A percentile compares a stretch with the other conserved stretches of the same genome.
phyloP scores from a whole-genome alignment of 2,329 filamentous ascomycete species.

The Scopulariopsis brevicaulis region DNA sequence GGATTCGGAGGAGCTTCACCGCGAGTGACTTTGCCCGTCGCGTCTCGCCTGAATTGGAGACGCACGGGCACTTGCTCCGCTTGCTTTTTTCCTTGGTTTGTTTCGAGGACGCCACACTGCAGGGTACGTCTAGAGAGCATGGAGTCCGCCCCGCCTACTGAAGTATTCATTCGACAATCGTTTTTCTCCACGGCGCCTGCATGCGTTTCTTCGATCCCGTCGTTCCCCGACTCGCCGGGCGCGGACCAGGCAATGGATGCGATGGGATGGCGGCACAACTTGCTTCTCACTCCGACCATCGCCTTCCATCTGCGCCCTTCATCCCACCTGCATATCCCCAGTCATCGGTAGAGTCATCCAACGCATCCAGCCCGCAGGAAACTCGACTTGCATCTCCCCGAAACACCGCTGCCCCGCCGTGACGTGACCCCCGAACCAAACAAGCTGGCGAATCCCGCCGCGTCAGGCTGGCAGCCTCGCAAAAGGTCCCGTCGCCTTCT shows the following conservation, averaged over 20 bases:
- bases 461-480: neutral
- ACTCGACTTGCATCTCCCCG: neutral
- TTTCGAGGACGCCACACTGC: neutral
- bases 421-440: neutral
- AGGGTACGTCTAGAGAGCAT: neutral
- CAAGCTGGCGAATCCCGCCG: neutral
- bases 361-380: neutral
- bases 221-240: neutral
- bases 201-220: neutral
- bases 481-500: neutral
- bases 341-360: slow-evolving; percentile 4
- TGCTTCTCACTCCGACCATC: neutral
- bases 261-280: neutral
- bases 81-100: neutral
- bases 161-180: neutral
- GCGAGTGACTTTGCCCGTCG: neutral
- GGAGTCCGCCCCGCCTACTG: neutral
- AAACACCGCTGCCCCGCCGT: neutral
- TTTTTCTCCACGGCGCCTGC: neutral
- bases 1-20: slow-evolving; percentile 2
- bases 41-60: neutral
- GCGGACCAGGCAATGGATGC: neutral
- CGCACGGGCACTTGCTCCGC: neutral
- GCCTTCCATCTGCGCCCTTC: neutral
- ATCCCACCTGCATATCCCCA: neutral